These are phyloP conservation scores for Triglochin maritima DNA, from an alignment of 106 monocot genomes.

Conservation along the genomic window DNA sequence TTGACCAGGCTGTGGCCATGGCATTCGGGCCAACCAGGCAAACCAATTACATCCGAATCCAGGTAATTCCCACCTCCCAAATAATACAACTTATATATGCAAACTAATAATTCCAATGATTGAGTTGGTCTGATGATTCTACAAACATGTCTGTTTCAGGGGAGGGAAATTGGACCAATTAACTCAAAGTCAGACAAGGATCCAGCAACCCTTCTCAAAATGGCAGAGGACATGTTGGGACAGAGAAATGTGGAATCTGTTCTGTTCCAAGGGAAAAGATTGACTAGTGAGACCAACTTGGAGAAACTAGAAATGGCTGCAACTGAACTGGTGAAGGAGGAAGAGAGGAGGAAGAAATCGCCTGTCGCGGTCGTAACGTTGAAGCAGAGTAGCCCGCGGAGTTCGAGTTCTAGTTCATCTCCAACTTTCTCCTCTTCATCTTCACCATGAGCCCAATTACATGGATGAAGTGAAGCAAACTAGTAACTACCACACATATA, in stretches of 20 bases:
- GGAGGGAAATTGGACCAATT: neutral
- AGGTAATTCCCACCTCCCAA: slow-evolving; percentile 18
- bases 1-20: slow-evolving; percentile 73
- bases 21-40: slow-evolving; percentile 46
- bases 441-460: neutral
- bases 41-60: slow-evolving; percentile 64
- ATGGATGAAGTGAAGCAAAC: neutral
- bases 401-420: neutral
- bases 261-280: slow-evolving; percentile 18
- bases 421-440: neutral
- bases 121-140: neutral
- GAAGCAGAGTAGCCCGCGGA: neutral
- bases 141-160: neutral
- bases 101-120: neutral
- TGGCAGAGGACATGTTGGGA: slow-evolving; percentile 14
- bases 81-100: neutral
- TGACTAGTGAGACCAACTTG: slow-evolving; percentile 15
- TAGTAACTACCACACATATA: too few relatives aligned
- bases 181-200: neutral
- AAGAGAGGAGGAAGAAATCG: slow-evolving; percentile 11
- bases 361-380: slow-evolving; percentile 11
- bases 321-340: slow-evolving; percentile 17
- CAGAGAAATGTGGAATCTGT: slow-evolving; percentile 23
- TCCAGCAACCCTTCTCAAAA: neutral
- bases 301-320: slow-evolving; percentile 20